Evolutionary conservation across 2,329 filamentous ascomycete genomes (phyloP).

Genomic region (Aspergillus neoniger): DNA sequence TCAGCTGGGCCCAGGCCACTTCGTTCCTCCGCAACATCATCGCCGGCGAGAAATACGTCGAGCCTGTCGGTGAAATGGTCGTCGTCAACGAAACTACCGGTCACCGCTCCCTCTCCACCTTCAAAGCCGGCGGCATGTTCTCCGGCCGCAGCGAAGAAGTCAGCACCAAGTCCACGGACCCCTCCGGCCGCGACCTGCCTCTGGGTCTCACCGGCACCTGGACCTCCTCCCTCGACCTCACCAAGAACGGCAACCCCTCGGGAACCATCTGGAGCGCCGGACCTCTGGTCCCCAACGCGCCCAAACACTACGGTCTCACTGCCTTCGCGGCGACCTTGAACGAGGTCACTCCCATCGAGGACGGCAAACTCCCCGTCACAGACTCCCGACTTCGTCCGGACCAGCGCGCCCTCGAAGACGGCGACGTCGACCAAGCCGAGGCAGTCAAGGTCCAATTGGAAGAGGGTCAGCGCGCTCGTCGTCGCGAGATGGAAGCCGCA

Average conservation of each 20-base stretch:
- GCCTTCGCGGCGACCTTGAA: slow-evolving; percentile 84
- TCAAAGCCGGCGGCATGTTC: slow-evolving; percentile 96
- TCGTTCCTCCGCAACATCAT: slow-evolving; percentile 95
- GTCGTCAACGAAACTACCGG: slow-evolving; percentile 82
- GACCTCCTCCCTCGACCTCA: slow-evolving; percentile 72
- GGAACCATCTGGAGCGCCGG: slow-evolving; percentile 78
- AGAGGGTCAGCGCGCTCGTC: slow-evolving; percentile 75
- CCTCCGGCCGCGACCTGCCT: slow-evolving; percentile 65
- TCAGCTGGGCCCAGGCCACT: slow-evolving; percentile 85
- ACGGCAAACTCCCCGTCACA: slow-evolving; percentile 72
- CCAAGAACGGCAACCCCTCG: slow-evolving; percentile 62
- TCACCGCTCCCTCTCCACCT: slow-evolving; percentile 80
- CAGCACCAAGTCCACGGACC: slow-evolving; percentile 69
- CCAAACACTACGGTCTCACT: slow-evolving; percentile 84
- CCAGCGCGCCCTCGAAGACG: slow-evolving; percentile 79
- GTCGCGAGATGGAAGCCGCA: slow-evolving; percentile 72
- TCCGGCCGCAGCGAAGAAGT: slow-evolving; percentile 92
- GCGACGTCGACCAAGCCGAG: slow-evolving; percentile 81
- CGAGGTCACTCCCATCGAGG: slow-evolving; percentile 79
- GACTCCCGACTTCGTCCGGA: slow-evolving; percentile 85
- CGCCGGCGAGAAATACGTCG: slow-evolving; percentile 96
- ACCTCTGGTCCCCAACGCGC: slow-evolving; percentile 73
- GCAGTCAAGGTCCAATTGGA: slow-evolving; percentile 79
- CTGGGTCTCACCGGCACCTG: slow-evolving; percentile 78
- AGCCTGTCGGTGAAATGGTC: slow-evolving; percentile 88